A percentile compares a stretch with the other conserved stretches of the same genome.
Evolutionary conservation across 2,329 filamentous ascomycete species (phyloP).

Genomic region (Cercospora sp.): DNA sequence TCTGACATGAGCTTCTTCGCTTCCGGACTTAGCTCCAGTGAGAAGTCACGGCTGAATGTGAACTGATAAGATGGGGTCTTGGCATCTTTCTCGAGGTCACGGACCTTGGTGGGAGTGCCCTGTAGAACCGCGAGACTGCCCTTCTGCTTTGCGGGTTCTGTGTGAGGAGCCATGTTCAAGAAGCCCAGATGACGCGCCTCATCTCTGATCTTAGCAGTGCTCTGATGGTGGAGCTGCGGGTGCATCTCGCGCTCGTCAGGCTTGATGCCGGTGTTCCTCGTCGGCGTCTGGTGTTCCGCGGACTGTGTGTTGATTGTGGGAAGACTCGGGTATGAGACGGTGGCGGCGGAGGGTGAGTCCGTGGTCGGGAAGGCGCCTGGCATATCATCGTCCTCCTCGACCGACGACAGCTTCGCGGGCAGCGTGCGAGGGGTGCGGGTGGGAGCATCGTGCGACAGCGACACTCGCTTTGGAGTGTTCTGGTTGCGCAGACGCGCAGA

Average conservation of each 20-base stretch:
- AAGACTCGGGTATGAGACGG: conserved; percentile 22
- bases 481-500: conserved; percentile 38
- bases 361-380: conserved; percentile 39
- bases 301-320: conserved; percentile 23
- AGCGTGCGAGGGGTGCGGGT: conserved; percentile 36
- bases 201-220: conserved; percentile 72
- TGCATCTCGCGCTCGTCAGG: conserved; percentile 84
- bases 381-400: conserved; percentile 49
- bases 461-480: conserved; percentile 38
- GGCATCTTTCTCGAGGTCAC: conserved; percentile 37
- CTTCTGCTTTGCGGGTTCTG: conserved; percentile 48
- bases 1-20: conserved; percentile 63
- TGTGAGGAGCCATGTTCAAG: conserved; percentile 65
- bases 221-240: conserved; percentile 75
- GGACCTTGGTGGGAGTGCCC: conserved; percentile 59
- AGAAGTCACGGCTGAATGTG: conserved; percentile 57
- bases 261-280: conserved; percentile 64
- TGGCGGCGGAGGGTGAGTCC: conserved; percentile 24
- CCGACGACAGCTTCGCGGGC: conserved; percentile 45
- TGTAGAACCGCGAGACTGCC: conserved; percentile 50
- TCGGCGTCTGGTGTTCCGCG: conserved; percentile 54
- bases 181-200: conserved; percentile 83
- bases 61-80: conserved; percentile 67
- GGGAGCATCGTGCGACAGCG: conserved; percentile 37
- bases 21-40: conserved; percentile 60